Evolutionary conservation across 345 rosid species (phyloP), one percentile per base, ranked within the genome.

Genomic region (Xanthoceras sorbifolium): DNA sequence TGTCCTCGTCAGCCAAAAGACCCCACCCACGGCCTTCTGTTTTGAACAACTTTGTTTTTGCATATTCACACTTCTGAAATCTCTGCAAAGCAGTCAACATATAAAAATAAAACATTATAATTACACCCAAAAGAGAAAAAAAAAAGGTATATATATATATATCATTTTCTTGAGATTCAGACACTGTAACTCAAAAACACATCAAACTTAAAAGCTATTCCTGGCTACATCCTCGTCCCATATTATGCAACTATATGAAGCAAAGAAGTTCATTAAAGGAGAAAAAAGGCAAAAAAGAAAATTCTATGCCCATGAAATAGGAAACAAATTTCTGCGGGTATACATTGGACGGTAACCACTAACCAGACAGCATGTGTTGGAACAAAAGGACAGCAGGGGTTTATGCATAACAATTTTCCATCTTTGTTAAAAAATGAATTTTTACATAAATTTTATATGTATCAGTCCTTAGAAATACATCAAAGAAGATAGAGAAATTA

Each of bases 21-120:
- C 99, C 99, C 89, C 91, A 92, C 0, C 99, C 99, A 74, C 98
- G 85, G 36, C 94, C 97, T 72, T 92, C 97, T 0, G 88, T 93
- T 87, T 85, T 84, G 72, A 87, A 85, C 85, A 93, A 79, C 77
- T 84, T 90, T n/a, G 91, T 90, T 74, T 89, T 87, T 6, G 98
- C 91, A 80, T 90, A 96, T 79, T 93, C 91, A 76, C 93, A 91
- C 77, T 85, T 89, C 83, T 96, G 98, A 75, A 90, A 92, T 77
- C 88, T 92, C 99, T 93, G 86, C 77, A 74, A 78, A 68, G 42
- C 77, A 70, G 17, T 32, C 62, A 71, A 64, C 59, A 83, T 3
- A 66, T 12, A 12, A 73, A 34, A 52, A 66, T 12, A 12, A 73
- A 34, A 52, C 9, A 77, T 40, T 22, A 31, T n/a, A 84, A 55